Evolutionary conservation across 257 asterid species (phyloP).

Genomic region (Petunia secreta): DNA sequence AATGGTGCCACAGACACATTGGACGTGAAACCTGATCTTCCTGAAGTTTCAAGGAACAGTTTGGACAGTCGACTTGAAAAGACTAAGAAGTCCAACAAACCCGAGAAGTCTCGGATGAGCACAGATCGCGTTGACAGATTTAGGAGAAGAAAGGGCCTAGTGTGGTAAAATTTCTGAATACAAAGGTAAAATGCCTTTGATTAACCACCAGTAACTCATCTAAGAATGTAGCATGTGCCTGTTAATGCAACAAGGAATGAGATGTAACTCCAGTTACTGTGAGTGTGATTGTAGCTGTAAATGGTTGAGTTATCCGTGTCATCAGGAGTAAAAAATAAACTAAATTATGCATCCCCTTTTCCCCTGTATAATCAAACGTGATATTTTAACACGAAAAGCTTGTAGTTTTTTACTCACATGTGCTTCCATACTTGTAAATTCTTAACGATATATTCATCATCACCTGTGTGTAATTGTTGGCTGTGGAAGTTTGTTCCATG

Average conservation of each 20-base stretch:
- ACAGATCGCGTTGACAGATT: constrained; percentile 85
- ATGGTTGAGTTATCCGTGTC: constrained; percentile 20
- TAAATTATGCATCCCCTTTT: background rate
- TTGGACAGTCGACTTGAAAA: constrained; percentile 92
- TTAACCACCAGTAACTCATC: background rate
- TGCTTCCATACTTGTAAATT: constrained; percentile 26
- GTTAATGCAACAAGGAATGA: constrained; percentile 25
- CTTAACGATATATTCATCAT: constrained; percentile 21
- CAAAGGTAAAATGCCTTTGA: background rate
- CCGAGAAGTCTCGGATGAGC: constrained; percentile 91
- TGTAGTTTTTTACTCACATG: constrained; percentile 17
- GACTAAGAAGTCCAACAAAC: constrained; percentile 77
- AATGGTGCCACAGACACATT: constrained; percentile 49
- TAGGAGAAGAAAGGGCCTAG: constrained; percentile 79
- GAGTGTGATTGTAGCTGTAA: constrained; percentile 22
- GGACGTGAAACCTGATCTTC: constrained; percentile 60
- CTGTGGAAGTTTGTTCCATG: background rate
- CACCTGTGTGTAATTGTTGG: constrained; percentile 26
- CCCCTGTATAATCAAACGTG: constrained; percentile 22
- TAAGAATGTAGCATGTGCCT: constrained; percentile 2
- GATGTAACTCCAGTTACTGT: constrained; percentile 14
- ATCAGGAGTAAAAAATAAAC: constrained; percentile 2
- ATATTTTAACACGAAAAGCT: constrained; percentile 24
- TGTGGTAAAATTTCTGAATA: constrained; percentile 57
- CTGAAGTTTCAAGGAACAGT: constrained; percentile 89